Evolutionary conservation across 371 early-diverging fungal genomes (phyloP).

Genomic region (Thermomucor indicae-seudaticae): DNA sequence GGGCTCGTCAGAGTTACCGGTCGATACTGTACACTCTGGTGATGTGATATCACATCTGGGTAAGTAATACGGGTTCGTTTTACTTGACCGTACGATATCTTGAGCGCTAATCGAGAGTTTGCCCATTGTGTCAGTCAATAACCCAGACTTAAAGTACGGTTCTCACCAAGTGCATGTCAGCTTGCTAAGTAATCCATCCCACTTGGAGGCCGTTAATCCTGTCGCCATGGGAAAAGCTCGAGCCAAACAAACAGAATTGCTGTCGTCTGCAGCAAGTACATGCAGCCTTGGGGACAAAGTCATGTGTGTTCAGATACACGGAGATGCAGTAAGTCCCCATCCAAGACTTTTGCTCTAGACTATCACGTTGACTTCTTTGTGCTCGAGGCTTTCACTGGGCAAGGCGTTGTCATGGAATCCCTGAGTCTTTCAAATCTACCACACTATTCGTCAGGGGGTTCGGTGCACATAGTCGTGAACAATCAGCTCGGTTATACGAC

Average conservation of each 20-base stretch:
- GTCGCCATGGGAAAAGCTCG: constrained; percentile 91
- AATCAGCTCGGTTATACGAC: constrained; percentile 98
- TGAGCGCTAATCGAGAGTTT: neutral
- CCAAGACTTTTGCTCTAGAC: neutral
- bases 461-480: constrained; percentile 94
- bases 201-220: constrained; percentile 87
- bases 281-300: constrained; percentile 87
- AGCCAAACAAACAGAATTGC: constrained; percentile 87
- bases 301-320: constrained; percentile 91
- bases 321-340: constrained; percentile 73
- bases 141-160: constrained; percentile 71
- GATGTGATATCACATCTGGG: constrained; percentile 89
- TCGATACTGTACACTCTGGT: constrained; percentile 71
- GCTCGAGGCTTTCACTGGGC: constrained; percentile 68
- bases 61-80: constrained; percentile 9
- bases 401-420: constrained; percentile 95
- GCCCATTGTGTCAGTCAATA: constrained; percentile 43
- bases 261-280: constrained; percentile 56
- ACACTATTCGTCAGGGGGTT: constrained; percentile 90
- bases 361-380: neutral
- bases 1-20: constrained; percentile 86
- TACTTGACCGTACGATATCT: too few relatives aligned
- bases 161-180: constrained; percentile 68
- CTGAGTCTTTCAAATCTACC: constrained; percentile 90
- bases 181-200: constrained; percentile 92